These are phyloP conservation scores for Allantophomopsis cytisporea DNA, from an alignment of 2,329 filamentous ascomycete genomes.

Conservation along the genomic window DNA sequence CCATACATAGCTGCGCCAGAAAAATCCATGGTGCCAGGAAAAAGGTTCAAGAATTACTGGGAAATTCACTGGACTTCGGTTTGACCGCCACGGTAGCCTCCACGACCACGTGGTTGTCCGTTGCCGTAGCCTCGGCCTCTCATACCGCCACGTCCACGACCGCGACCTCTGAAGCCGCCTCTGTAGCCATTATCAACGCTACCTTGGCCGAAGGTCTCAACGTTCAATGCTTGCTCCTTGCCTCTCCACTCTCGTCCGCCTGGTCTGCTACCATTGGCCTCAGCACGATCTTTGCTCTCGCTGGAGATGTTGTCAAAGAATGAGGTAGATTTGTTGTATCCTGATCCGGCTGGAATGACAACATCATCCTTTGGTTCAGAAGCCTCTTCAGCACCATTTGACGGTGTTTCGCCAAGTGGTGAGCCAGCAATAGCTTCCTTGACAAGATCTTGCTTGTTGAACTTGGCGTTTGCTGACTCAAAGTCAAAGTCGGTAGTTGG, in stretches of 20 bases:
- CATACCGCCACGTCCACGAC: conserved; percentile 43
- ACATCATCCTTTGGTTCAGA: conserved; percentile 24
- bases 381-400: conserved; percentile 25
- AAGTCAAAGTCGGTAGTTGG: conserved; percentile 91
- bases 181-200: conserved; percentile 76
- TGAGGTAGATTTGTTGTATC: conserved; percentile 78
- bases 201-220: conserved; percentile 95
- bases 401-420: conserved; percentile 38
- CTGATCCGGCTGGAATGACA: conserved; percentile 31
- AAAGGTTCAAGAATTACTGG: too few relatives aligned
- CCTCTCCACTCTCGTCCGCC: conserved; percentile 79
- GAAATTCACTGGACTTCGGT: background rate
- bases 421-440: conserved; percentile 84
- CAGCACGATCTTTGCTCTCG: conserved; percentile 78
- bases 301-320: conserved; percentile 99
- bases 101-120: conserved; percentile 12
- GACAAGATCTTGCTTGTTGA: conserved; percentile 71
- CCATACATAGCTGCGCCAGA: too few relatives aligned
- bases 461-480: conserved; percentile 71
- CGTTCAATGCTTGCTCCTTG: conserved; percentile 89
- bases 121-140: conserved; percentile 13
- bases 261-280: conserved; percentile 50
- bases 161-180: conserved; percentile 66
- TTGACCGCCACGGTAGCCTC: conserved; percentile 11
- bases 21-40: too few relatives aligned